phyloP scores from a whole-genome alignment of 768 basidiomycete species.

The Pholiota microspora region DNA sequence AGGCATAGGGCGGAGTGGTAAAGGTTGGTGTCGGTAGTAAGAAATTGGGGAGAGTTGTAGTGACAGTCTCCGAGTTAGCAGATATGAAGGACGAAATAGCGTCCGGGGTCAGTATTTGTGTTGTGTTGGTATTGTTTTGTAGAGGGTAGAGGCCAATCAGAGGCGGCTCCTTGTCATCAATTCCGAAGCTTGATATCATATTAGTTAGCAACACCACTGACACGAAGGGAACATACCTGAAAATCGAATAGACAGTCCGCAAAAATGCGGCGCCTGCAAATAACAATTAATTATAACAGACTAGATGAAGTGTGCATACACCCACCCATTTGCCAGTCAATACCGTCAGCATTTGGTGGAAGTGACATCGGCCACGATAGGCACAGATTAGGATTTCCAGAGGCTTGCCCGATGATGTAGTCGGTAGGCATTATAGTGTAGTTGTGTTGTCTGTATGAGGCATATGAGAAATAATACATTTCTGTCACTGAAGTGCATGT shows the following conservation, averaged over 20 bases:
- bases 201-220: not conserved
- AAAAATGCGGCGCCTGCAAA: constrained; percentile 60
- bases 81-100: constrained; percentile 52
- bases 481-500: not conserved
- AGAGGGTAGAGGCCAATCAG: constrained; percentile 76
- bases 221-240: constrained; percentile 45
- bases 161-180: constrained; percentile 70
- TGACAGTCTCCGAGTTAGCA: constrained; percentile 58
- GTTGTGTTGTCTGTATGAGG: constrained; percentile 38
- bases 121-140: constrained; percentile 39
- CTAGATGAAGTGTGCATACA: not conserved
- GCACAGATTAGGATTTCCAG: constrained; percentile 64
- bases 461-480: no score
- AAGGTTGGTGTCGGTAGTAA: constrained; percentile 62
- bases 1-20: constrained; percentile 60
- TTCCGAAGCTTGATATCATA: constrained; percentile 58
- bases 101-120: constrained; percentile 34
- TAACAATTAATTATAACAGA: not conserved
- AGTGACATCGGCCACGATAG: constrained; percentile 71
- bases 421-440: constrained; percentile 74
- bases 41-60: constrained; percentile 72
- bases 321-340: constrained; percentile 81
- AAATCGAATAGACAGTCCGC: constrained; percentile 75
- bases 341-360: constrained; percentile 66
- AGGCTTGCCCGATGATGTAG: constrained; percentile 71